Evolutionary conservation across 805 yeast species (phyloP), one percentile per base, ranked within the genome.

Genomic region (Myxozyma lipomycoides): DNA sequence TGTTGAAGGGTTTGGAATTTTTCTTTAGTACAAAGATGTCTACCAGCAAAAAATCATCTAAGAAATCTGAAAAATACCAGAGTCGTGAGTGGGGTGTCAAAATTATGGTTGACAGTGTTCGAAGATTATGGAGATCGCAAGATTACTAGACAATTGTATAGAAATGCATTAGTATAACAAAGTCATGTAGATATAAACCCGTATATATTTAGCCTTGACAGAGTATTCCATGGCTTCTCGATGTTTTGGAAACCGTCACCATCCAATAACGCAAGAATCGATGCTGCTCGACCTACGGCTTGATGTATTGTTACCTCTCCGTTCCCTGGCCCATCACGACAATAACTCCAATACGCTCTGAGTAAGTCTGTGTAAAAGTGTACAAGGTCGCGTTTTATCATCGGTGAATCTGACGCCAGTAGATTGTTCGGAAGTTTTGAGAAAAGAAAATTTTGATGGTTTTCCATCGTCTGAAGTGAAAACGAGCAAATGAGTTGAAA

Each of bases 1-100:
- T 87, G 41, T 62, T 83, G 48, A 76, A 82, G 62, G 95, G 95
- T 3, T 62, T 87, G 40, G 83, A 79, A 60, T 80, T 75, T 55
- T 82, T 84, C 62, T 66, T 83, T 37, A 75, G 73, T 39, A 73
- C 56, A 22, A 48, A 67, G 3, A 73, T 48, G 69, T 43, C 41
- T 7, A 24, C 23, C 7, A 18, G 10, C 5, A 47, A 44, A 23
- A 52, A 45, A 40, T n/a, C 49, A 5, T 15, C 34, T 4, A 43
- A 26, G 12, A 43, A 32, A 22, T 28, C 32, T 6, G 38, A 35
- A 15, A 35, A 17, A 9, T 6, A 7, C 7, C 21, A 10, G 24
- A 19, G 36, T 15, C 36, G 12, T 15, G 23, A 32, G 25, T 26
- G 32, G 37, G 32, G 44, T 15, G 18, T 21, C 22, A 41, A 26